These are phyloP conservation scores for Saksenaea vasiformis DNA, from an alignment of 371 early-diverging fungal species.

Conservation along the genomic window DNA sequence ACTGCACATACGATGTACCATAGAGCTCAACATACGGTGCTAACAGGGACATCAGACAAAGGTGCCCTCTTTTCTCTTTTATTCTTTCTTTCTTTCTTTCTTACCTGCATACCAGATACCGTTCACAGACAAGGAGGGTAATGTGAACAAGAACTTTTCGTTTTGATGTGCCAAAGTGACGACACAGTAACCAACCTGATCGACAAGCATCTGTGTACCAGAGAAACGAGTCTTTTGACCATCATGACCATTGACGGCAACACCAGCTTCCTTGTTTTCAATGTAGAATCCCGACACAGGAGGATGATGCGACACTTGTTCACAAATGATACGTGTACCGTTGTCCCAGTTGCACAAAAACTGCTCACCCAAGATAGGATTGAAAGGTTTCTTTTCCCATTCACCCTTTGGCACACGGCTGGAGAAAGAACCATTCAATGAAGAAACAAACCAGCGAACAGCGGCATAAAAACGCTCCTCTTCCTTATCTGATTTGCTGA, in stretches of 20 bases:
- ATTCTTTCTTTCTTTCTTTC: no score
- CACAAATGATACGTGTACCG: conserved; percentile 65
- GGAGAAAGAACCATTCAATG: conserved; percentile 73
- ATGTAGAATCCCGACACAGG: conserved; percentile 74
- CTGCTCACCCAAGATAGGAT: conserved; percentile 86
- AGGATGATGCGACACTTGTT: conserved; percentile 83
- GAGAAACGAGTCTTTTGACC: conserved; percentile 83
- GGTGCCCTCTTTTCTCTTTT: no score
- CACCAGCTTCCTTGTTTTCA: conserved; percentile 71
- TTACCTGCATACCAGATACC: conserved; percentile 80
- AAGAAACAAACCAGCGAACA: conserved; percentile 78
- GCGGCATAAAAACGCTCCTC: conserved; percentile 76
- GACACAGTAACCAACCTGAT: conserved; percentile 74
- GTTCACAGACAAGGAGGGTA: conserved; percentile 77
- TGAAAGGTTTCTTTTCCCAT: conserved; percentile 87
- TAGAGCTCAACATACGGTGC: conserved; percentile 80
- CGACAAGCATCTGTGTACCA: conserved; percentile 76
- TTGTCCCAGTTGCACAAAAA: conserved; percentile 75
- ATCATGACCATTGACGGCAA: conserved; percentile 73
- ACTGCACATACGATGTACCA: conserved; percentile 70
- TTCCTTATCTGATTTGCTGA: conserved; percentile 56
- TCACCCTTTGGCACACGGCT: conserved; percentile 69
- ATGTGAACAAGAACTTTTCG: conserved; percentile 74
- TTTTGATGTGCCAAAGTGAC: conserved; percentile 53
- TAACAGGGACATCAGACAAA: no score